Base-by-base conservation (phyloP, 805 yeast species). In the Isabelozyma rhagii region DNA sequence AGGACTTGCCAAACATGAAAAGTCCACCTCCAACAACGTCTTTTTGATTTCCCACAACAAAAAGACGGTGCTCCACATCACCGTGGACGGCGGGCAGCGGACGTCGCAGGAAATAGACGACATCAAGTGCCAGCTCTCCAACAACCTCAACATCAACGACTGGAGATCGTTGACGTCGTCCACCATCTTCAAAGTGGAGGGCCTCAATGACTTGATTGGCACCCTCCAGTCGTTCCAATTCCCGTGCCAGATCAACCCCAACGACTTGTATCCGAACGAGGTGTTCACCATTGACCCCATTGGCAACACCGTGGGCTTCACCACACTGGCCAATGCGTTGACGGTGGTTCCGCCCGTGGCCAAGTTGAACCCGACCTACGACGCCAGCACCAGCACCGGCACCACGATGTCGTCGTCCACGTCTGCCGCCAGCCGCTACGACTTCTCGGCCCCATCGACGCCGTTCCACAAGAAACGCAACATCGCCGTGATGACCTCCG, bases 401-500 rank as follows among this genome's bases (percentile, higher is more conserved):
- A 45, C n/a, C 11, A 25, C 47, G 6, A 48, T 46, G 42, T 41
- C 46, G 4, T 28, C 49, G 11, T 49, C 58, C 8, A 42, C 45
- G 8, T 43, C 53, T 0, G 52, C 55, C 25, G 50, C 51, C 29
- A 43, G 48, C 5, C 47, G 46, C 10, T 44, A 36, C 10, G 58
- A 50, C 2, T 4, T 21, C 6, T 25, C 53, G n/a, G 45, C 46
- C 43, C 46, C 59, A 7, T 41, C 56, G 13, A 46, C 62, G 17
- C 51, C 55, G 7, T 51, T 62, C 14, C 41, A 44, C n/a, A 55
- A 46, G 21, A 58, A 70, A 59, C 72, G 83, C 68, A 82, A 83
- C 57, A 89, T 94, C 55, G 99, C 96, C 4, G 94, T 94, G 46
- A 91, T 94, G 93, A 94, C 98, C 5, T 89, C 97, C 1, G 99